phyloP scores from a whole-genome alignment of 108 stramenopile genomes.

The Nitzschia palea region DNA sequence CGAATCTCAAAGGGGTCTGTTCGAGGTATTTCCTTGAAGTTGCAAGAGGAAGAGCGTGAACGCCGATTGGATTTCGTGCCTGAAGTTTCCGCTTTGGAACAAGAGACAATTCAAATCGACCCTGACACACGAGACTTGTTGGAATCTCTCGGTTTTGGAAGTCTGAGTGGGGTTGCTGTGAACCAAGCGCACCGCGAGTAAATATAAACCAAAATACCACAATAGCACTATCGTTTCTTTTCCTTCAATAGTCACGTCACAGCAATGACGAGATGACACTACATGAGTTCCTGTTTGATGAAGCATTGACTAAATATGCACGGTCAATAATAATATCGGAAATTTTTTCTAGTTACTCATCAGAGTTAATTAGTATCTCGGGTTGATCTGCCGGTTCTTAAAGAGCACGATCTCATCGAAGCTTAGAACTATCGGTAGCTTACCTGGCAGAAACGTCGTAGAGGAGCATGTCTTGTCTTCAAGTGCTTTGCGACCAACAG shows the following conservation, averaged over 20 bases:
- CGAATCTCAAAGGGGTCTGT: conserved; percentile 99
- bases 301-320: no score
- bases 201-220: no score
- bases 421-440: conserved; percentile 14
- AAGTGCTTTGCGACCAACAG: neutral
- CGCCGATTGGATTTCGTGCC: conserved; percentile 99
- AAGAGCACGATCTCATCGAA: conserved; percentile 34
- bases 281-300: no score
- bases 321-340: no score
- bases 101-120: conserved; percentile 95
- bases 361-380: neutral
- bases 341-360: no score
- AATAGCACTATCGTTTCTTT: no score
- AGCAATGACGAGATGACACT: no score
- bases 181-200: conserved; percentile 47
- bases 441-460: neutral
- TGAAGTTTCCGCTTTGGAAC: conserved; percentile 97
- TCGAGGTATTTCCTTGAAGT: conserved; percentile 98
- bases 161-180: conserved; percentile 77
- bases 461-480: neutral
- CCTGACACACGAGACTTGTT: conserved; percentile 96
- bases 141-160: conserved; percentile 88
- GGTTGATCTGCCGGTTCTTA: neutral
- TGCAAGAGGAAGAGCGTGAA: conserved; percentile 99
- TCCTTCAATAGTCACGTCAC: no score